phyloP scores from a whole-genome alignment of 176 grass and related monocot species.

The Ananas comosus region DNA sequence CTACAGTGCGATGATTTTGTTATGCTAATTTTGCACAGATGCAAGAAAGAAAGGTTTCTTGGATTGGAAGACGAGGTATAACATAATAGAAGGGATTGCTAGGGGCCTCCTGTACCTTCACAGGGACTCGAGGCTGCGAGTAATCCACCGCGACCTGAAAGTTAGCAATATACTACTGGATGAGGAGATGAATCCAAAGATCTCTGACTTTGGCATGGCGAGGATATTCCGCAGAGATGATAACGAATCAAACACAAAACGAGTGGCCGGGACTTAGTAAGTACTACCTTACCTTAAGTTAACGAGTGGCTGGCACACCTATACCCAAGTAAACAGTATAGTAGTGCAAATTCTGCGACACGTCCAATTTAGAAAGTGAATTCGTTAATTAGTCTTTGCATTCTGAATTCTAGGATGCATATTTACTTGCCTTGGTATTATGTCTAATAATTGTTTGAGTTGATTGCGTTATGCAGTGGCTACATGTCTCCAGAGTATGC shows the following conservation, averaged over 20 bases:
- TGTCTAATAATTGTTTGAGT: neutral
- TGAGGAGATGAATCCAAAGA: conserved; percentile 40
- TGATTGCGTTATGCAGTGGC: conserved; percentile 19
- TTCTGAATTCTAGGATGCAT: too few relatives aligned
- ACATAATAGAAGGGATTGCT: neutral
- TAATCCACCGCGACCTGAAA: conserved; percentile 46
- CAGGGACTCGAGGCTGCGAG: conserved; percentile 12
- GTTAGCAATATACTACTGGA: conserved; percentile 37
- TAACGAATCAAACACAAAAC: neutral
- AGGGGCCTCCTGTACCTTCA: conserved; percentile 1
- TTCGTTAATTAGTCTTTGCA: too few relatives aligned
- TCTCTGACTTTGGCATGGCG: conserved; percentile 40
- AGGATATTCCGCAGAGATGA: conserved; percentile 8
- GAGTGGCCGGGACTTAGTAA: conserved; percentile 1
- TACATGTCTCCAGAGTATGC: conserved; percentile 53
- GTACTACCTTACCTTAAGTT: neutral
- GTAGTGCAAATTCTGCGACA: too few relatives aligned
- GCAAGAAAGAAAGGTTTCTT: neutral
- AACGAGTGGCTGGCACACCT: neutral
- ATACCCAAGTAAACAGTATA: too few relatives aligned
- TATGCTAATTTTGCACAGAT: neutral
- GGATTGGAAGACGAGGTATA: neutral
- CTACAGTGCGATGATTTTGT: neutral
- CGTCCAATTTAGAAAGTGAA: too few relatives aligned
- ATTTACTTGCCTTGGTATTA: too few relatives aligned